Evolutionary conservation across 768 basidiomycete genomes (phyloP).

Genomic region (Pilatotrama ljubarskyi): DNA sequence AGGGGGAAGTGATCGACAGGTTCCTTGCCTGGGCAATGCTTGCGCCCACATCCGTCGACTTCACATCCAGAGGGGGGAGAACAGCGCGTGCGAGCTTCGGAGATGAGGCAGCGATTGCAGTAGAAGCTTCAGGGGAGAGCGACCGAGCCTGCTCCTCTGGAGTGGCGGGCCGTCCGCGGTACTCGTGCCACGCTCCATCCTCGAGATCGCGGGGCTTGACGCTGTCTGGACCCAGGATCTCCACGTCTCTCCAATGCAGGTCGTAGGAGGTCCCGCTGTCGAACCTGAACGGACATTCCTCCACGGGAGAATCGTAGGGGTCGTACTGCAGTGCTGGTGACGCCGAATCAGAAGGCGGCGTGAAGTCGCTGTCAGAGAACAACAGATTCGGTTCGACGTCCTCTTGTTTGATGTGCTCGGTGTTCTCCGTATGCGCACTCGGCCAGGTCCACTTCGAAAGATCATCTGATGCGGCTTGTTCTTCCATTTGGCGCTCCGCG

Average conservation of each 20-base stretch:
- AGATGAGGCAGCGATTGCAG: slow-evolving; percentile 8
- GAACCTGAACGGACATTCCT: slow-evolving; percentile 4
- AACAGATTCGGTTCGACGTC: slow-evolving; percentile 27
- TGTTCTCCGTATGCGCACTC: slow-evolving; percentile 30
- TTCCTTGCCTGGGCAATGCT: slow-evolving; percentile 2
- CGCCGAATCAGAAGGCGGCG: slow-evolving; percentile 12
- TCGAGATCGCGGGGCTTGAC: slow-evolving; percentile 45
- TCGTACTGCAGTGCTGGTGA: slow-evolving; percentile 7
- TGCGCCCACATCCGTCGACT: slow-evolving; percentile 2
- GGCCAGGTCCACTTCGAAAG: slow-evolving; percentile 29
- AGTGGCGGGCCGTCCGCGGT: slow-evolving; percentile 10
- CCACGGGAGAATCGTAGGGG: slow-evolving; percentile 15
- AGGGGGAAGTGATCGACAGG: slow-evolving; percentile 19
- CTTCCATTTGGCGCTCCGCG: slow-evolving; percentile 26
- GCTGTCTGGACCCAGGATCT: slow-evolving; percentile 47
- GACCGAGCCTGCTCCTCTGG: slow-evolving; percentile 15
- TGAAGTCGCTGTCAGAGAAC: slow-evolving; percentile 17
- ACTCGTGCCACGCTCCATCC: slow-evolving; percentile 34
- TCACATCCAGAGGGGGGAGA: slow-evolving; percentile 10
- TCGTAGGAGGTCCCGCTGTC: slow-evolving; percentile 14
- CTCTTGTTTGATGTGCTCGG: slow-evolving; percentile 31
- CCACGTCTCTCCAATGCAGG: slow-evolving; percentile 44
- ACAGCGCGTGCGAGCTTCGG: slow-evolving; percentile 13
- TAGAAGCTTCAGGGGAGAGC: slow-evolving; percentile 11
- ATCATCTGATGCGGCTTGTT: slow-evolving; percentile 13